phyloP scores from a whole-genome alignment of 1,139 yeast genomes.

The Suhomyces wounanorum region DNA sequence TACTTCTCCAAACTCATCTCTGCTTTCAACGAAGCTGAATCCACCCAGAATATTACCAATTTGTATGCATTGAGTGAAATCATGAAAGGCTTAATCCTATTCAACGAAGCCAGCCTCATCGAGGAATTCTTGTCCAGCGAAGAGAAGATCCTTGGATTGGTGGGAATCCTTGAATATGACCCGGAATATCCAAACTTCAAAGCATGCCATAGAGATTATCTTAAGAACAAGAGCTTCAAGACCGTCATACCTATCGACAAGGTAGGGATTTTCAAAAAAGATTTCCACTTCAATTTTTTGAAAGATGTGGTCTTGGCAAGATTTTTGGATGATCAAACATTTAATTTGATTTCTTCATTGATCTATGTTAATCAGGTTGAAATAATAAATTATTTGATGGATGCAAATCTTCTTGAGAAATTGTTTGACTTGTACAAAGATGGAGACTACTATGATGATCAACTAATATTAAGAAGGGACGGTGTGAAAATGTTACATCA shows the following conservation, averaged over 20 bases:
- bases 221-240: conserved; percentile 63
- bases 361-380: conserved; percentile 71
- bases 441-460: not conserved
- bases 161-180: conserved; percentile 90
- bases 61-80: conserved; percentile 72
- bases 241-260: conserved; percentile 70
- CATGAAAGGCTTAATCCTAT: conserved; percentile 64
- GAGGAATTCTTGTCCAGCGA: conserved; percentile 66
- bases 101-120: conserved; percentile 68
- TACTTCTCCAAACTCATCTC: conserved; percentile 56
- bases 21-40: conserved; percentile 60
- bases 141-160: conserved; percentile 58
- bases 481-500: conserved; percentile 83
- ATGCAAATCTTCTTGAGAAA: conserved; percentile 48
- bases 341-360: conserved; percentile 62
- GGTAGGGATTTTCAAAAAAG: conserved; percentile 62
- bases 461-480: conserved; percentile 46
- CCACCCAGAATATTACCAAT: conserved; percentile 40
- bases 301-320: conserved; percentile 86
- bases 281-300: conserved; percentile 74
- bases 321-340: conserved; percentile 76
- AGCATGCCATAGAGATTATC: conserved; percentile 73
- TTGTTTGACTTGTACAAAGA: conserved; percentile 56
- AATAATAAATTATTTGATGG: conserved; percentile 66
- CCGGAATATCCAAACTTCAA: conserved; percentile 78